Base-by-base conservation (phyloP, 2,329 filamentous ascomycete species). In the Botrytis pseudocinerea region DNA sequence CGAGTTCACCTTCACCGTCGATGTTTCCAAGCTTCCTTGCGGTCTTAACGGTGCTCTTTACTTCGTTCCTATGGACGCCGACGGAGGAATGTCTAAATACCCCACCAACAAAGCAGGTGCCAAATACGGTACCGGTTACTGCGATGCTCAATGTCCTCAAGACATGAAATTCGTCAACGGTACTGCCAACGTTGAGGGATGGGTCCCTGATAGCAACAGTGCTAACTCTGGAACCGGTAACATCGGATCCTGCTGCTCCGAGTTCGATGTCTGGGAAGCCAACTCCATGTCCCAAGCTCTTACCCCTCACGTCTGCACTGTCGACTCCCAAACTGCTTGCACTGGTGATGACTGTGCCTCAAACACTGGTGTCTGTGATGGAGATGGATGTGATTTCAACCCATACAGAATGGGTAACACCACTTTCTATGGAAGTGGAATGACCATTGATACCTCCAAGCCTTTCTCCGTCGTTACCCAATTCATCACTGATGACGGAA, bases 31-130 rank as follows among this genome's bases (percentile, higher is more conserved):
- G 76, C 84, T 92, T 28, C 87, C 87, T 73, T 93, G 91, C 79
- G 91, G 91, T 75, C 83, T 93, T 74, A 93, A 93, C 82, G 91
- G 91, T 72, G 91, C 91, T 68, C 83, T 93, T 59, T 93, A 93
- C 83, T 85, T 92, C 60, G 84, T 87, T 28, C 83, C 87, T 79
- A 92, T 92, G 90, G 85, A 87, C 28, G 82, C 84, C 4, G 87
- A 90, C 76, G 91, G 91, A 76, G 90, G 89, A 54, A 75, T 84
- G 75, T 78, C 81, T 76, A 83, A 84, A 78, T 86, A 77, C 77
- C 4, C 65, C 40, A 82, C 1, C 73, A 89, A 88, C 81, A 83
- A 84, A 69, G 88, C 85, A 38, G 89, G 89, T 72, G 88, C 82
- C 44, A 80, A 83, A 78, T 80, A 87, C 74, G 75, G 73, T 62